Percentiles rank a stretch among this genome's conserved stretches.
These are phyloP conservation scores for Candida hungchunana DNA, from an alignment of 805 yeast genomes.

Conservation along the genomic window DNA sequence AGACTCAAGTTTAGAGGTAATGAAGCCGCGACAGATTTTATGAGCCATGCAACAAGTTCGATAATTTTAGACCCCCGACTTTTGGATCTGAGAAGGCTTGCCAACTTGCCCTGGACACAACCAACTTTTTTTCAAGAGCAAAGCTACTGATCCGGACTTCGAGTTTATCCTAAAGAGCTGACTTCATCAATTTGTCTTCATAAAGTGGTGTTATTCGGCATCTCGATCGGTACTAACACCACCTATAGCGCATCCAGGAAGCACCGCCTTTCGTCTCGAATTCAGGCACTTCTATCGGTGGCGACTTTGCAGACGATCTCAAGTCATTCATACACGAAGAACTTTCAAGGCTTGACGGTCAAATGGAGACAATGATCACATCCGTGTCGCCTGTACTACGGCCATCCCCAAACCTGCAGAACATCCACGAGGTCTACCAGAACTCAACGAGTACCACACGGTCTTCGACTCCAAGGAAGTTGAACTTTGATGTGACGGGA, in stretches of 20 bases:
- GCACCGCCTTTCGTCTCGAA: not conserved
- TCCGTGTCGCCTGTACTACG: constrained; percentile 13
- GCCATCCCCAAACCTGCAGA: constrained; percentile 20
- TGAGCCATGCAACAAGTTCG: no score
- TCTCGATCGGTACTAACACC: constrained; percentile 1
- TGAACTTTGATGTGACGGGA: constrained; percentile 14
- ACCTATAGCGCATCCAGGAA: not conserved
- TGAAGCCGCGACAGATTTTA: no score
- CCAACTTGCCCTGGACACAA: no score
- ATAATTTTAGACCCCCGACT: no score
- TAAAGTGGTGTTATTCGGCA: not conserved
- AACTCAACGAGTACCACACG: constrained; percentile 11
- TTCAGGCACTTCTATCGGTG: no score
- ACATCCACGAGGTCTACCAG: constrained; percentile 19
- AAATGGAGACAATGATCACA: constrained; percentile 9
- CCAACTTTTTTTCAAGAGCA: no score
- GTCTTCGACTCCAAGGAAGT: constrained; percentile 9
- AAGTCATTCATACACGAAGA: constrained; percentile 11
- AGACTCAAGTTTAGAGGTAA: no score
- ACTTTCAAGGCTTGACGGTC: constrained; percentile 12
- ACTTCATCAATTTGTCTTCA: no score
- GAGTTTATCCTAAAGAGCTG: no score
- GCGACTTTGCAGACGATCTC: constrained; percentile 11
- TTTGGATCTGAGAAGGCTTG: no score
- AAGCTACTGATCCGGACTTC: not conserved